Percentiles rank a stretch among this genome's conserved stretches.
Conservation (phyloP, 83 land plant species). For the Thuja plicata region DNA sequence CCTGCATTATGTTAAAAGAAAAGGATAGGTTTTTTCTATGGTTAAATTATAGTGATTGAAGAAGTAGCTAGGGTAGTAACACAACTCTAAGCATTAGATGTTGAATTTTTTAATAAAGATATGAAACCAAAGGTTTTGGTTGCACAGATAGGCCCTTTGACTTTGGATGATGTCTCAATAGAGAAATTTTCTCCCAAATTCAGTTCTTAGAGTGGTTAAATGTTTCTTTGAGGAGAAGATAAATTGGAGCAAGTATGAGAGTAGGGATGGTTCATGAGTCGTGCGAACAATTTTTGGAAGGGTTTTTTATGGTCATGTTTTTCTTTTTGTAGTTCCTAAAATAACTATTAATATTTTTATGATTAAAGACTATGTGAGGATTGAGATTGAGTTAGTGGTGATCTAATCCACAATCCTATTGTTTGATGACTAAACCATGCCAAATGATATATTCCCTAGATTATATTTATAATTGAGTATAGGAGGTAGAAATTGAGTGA, state of each 20-base stretch:
- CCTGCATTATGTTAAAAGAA: no score
- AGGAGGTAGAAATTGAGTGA: no score
- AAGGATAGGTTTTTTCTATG: slow-evolving; percentile 10
- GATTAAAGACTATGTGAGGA: no score
- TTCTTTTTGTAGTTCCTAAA: slow-evolving; percentile 21
- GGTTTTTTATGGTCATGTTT: slow-evolving; percentile 63
- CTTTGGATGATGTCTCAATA: slow-evolving; percentile 24
- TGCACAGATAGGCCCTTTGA: slow-evolving; percentile 46
- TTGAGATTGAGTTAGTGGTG: no score
- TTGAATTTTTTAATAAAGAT: slow-evolving; percentile 42
- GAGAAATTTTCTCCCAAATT: slow-evolving; percentile 62
- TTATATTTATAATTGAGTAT: no score
- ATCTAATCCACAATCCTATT: no score
- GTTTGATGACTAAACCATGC: no score
- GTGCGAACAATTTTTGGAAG: slow-evolving; percentile 72
- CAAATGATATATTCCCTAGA: no score
- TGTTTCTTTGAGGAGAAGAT: slow-evolving; percentile 55
- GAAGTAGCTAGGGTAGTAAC: no score
- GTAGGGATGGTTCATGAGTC: slow-evolving; percentile 56
- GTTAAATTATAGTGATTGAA: no score
- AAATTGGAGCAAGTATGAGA: slow-evolving; percentile 48
- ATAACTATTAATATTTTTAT: no score
- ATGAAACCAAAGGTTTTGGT: slow-evolving; percentile 73
- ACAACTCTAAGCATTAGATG: slow-evolving; percentile 35
- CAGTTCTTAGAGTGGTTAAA: slow-evolving; percentile 52